Evolutionary conservation across 208 protist genomes (phyloP).

Genomic region (Wallacemonas sp.): DNA sequence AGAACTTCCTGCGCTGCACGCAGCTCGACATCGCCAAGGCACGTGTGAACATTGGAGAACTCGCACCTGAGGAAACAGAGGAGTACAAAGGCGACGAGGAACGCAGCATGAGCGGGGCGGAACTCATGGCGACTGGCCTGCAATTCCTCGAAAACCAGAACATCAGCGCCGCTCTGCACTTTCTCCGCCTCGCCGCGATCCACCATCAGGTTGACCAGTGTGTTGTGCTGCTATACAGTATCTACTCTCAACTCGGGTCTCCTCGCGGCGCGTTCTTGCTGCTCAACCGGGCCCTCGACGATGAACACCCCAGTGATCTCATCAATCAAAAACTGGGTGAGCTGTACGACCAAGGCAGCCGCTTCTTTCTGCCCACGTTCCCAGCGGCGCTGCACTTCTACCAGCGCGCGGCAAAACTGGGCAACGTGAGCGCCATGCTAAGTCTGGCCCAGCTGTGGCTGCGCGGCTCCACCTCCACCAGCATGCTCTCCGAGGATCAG

Average conservation of each 20-base stretch:
- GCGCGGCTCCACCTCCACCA: constrained; percentile 62
- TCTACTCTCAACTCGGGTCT: constrained; percentile 74
- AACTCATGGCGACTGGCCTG: constrained; percentile 75
- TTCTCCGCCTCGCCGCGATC: constrained; percentile 85
- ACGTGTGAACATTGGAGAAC: constrained; percentile 73
- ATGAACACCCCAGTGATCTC: constrained; percentile 49
- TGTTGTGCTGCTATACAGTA: constrained; percentile 71
- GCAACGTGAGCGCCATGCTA: constrained; percentile 83
- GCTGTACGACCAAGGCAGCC: constrained; percentile 81
- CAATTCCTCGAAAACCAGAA: constrained; percentile 64
- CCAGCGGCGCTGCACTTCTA: constrained; percentile 87
- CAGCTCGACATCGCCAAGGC: constrained; percentile 78
- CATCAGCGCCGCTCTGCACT: constrained; percentile 67
- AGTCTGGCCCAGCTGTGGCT: constrained; percentile 82
- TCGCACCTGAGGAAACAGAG: constrained; percentile 63
- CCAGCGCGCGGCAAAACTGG: constrained; percentile 81
- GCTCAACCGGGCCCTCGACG: constrained; percentile 73
- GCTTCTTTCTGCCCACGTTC: constrained; percentile 85
- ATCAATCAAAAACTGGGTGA: constrained; percentile 80
- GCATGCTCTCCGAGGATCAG: constrained; percentile 72
- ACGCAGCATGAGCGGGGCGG: constrained; percentile 50
- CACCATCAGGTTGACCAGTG: constrained; percentile 86
- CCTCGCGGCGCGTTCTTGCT: constrained; percentile 72
- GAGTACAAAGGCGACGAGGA: constrained; percentile 72
- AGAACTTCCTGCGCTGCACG: constrained; percentile 62